Percentiles rank a stretch among this genome's conserved stretches.
phyloP scores from a whole-genome alignment of 208 protist genomes.

The Ichthyophonus hoferi region DNA sequence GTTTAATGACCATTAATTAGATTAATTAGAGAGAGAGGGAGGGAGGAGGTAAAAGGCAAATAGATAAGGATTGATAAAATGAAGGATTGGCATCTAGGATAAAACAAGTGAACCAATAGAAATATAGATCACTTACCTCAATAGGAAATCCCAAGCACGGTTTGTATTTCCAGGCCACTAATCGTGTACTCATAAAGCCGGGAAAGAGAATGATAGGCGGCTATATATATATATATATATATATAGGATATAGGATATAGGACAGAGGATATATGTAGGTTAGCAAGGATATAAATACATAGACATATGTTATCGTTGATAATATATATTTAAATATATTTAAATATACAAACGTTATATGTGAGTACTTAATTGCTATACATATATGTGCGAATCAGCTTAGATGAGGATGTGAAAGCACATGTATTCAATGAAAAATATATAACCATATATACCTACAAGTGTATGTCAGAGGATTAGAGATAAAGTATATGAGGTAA shows the following conservation, averaged over 20 bases:
- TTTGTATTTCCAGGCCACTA: constrained; percentile 36
- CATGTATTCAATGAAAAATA: too few species aligned
- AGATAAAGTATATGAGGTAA: too few species aligned
- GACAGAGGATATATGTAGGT: not conserved
- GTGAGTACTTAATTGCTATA: too few species aligned
- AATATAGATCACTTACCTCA: not conserved
- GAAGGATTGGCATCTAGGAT: too few species aligned
- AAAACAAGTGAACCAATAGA: not conserved
- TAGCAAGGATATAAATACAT: not conserved
- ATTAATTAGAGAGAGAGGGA: not conserved
- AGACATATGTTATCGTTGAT: not conserved
- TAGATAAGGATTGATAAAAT: too few species aligned
- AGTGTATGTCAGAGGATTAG: too few species aligned
- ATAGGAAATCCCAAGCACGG: not conserved
- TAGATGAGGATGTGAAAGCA: too few species aligned
- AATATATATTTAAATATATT: not conserved
- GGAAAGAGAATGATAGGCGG: constrained; percentile 34
- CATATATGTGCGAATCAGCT: too few species aligned
- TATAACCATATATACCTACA: too few species aligned
- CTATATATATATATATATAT: constrained; percentile 22
- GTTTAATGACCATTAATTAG: not conserved
- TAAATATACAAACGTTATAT: too few species aligned
- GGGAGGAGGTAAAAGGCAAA: not conserved
- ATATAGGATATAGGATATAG: not conserved
- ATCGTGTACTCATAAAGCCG: constrained; percentile 27